Conservation (phyloP, 2,329 filamentous ascomycete genomes). For the Verticillium albo-atrum region DNA sequence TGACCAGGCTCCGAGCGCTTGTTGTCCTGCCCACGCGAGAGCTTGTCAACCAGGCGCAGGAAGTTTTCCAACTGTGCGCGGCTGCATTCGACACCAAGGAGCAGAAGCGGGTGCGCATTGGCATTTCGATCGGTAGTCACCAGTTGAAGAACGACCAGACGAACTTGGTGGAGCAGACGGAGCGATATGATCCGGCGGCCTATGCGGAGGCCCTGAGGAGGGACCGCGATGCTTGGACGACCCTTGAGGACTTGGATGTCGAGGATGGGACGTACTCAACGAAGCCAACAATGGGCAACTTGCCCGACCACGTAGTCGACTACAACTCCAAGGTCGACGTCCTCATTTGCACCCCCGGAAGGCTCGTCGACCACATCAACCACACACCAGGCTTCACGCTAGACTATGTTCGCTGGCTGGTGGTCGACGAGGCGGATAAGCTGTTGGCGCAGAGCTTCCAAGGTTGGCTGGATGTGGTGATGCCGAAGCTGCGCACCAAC, state of each 20-base stretch:
- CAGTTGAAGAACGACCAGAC: conserved; percentile 63
- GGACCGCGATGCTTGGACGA: conserved; percentile 30
- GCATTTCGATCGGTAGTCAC: conserved; percentile 77
- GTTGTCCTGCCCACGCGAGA: conserved; percentile 90
- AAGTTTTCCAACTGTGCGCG: conserved; percentile 71
- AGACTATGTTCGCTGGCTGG: conserved; percentile 76
- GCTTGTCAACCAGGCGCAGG: conserved; percentile 79
- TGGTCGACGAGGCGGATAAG: conserved; percentile 93
- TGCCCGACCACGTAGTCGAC: conserved; percentile 59
- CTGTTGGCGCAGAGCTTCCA: conserved; percentile 89
- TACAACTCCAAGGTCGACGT: conserved; percentile 76
- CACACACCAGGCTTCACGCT: conserved; percentile 79
- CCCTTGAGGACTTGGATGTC: conserved; percentile 41
- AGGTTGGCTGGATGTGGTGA: conserved; percentile 75
- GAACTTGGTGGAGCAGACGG: conserved; percentile 37
- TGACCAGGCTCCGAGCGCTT: conserved; percentile 69
- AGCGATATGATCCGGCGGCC: conserved; percentile 59
- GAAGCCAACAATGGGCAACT: conserved; percentile 14
- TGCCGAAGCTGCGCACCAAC: conserved; percentile 51
- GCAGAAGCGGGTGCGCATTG: conserved; percentile 69
- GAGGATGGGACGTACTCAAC: conserved; percentile 32
- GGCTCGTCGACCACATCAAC: conserved; percentile 85
- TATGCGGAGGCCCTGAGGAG: conserved; percentile 43
- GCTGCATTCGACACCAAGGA: conserved; percentile 50
- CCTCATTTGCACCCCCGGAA: conserved; percentile 85